These are phyloP conservation scores for Chaetomidium leptoderma DNA, from an alignment of 495 filamentous ascomycete genomes.

Conservation along the genomic window DNA sequence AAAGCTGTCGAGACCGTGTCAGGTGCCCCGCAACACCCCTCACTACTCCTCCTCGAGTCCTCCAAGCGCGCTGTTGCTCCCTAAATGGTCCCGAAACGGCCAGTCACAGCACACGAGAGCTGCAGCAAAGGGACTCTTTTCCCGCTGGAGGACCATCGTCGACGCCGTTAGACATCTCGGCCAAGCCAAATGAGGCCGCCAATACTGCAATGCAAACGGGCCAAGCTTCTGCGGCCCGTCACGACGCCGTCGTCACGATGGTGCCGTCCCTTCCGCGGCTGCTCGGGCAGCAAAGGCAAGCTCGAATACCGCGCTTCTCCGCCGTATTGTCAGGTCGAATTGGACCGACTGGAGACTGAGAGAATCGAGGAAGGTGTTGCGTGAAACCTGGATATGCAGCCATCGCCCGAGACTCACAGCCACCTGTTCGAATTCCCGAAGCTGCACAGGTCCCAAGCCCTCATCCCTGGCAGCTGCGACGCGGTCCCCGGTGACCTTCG, in stretches of 20 bases:
- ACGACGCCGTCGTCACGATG: too few species aligned
- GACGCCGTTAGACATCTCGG: not conserved
- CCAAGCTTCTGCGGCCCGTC: not conserved
- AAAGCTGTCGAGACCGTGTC: constrained; percentile 24
- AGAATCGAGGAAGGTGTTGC: not conserved
- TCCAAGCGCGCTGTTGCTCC: constrained; percentile 22
- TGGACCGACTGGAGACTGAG: too few species aligned
- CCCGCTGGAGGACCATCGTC: not conserved
- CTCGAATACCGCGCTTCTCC: not conserved
- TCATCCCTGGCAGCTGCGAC: constrained; percentile 12
- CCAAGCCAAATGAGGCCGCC: not conserved
- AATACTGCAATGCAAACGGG: constrained; percentile 2
- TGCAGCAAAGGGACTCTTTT: constrained; percentile 6
- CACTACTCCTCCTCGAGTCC: constrained; percentile 27
- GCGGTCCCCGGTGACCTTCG: constrained; percentile 24
- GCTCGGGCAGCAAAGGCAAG: not conserved
- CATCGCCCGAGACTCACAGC: not conserved
- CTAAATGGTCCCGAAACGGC: constrained; percentile 24
- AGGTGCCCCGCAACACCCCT: constrained; percentile 33
- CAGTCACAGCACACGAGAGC: constrained; percentile 19
- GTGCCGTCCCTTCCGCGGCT: constrained; percentile 1
- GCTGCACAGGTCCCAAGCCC: constrained; percentile 8
- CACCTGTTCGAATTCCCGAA: not conserved
- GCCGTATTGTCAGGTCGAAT: too few species aligned
- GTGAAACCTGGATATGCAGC: not conserved